These are phyloP conservation scores for Starmerella vaccinii DNA, from an alignment of 805 yeast genomes.

Conservation along the genomic window DNA sequence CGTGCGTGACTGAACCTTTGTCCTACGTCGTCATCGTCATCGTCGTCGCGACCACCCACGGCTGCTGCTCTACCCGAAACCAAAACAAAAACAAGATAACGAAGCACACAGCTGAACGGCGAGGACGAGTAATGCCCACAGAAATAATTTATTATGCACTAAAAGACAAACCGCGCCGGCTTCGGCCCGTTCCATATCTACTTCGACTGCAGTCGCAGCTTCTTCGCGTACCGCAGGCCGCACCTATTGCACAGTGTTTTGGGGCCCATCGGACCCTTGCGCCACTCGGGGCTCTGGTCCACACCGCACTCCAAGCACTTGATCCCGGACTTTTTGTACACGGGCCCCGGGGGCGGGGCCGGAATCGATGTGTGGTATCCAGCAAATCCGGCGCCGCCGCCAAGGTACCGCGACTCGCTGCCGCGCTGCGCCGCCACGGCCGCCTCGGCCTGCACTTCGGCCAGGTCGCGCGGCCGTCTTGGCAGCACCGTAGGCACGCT, in stretches of 20 bases:
- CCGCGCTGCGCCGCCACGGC: conserved; percentile 7
- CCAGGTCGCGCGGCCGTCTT: conserved; percentile 20
- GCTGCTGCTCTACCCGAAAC: too few species aligned
- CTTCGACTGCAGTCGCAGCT: conserved; percentile 22
- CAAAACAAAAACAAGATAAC: too few species aligned
- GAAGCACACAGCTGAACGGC: too few species aligned
- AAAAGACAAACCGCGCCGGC: too few species aligned
- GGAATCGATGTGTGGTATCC: not conserved
- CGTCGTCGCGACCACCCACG: too few species aligned
- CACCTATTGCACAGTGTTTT: conserved; percentile 86
- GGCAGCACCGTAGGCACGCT: conserved; percentile 15
- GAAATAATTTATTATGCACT: not conserved
- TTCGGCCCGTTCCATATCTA: not conserved
- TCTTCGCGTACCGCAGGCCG: conserved; percentile 50
- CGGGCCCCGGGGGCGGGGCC: not conserved
- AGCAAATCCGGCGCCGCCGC: not conserved
- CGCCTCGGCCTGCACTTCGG: conserved; percentile 21
- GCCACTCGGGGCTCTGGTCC: conserved; percentile 81
- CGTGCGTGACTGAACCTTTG: too few species aligned
- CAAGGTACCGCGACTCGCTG: conserved; percentile 1
- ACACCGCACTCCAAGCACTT: conserved; percentile 63
- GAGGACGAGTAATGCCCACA: not conserved
- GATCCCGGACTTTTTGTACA: conserved; percentile 13
- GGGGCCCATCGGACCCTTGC: conserved; percentile 77
- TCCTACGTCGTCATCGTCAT: too few species aligned